phyloP scores from a whole-genome alignment of 164 flowering plant genomes.

The Litsea cubeba region DNA sequence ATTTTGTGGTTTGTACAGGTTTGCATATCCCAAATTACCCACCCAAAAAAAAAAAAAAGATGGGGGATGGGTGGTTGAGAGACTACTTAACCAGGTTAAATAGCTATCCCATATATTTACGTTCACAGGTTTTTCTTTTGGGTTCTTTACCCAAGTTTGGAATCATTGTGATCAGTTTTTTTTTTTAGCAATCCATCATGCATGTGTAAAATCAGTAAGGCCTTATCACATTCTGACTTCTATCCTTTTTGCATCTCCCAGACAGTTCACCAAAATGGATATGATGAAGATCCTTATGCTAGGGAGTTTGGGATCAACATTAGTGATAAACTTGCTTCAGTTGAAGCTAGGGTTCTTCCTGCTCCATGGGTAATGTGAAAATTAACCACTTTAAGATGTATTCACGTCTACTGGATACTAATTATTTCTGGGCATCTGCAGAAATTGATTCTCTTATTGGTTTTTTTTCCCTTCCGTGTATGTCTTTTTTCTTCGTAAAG shows the following conservation, averaged over 20 bases:
- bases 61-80: too few relatives aligned
- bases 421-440: neutral
- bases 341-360: slow-evolving; percentile 71
- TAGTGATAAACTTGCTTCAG: slow-evolving; percentile 43
- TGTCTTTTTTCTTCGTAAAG: slow-evolving; percentile 21
- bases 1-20: too few relatives aligned
- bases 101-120: too few relatives aligned
- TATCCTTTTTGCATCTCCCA: slow-evolving; percentile 9
- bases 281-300: slow-evolving; percentile 51
- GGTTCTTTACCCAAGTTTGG: neutral
- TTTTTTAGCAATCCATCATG: neutral
- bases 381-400: neutral
- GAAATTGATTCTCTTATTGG: neutral
- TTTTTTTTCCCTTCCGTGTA: neutral
- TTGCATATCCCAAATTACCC: too few relatives aligned
- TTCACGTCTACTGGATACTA: neutral
- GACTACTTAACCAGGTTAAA: too few relatives aligned
- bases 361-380: slow-evolving; percentile 55
- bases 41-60: too few relatives aligned
- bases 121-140: too few relatives aligned
- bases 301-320: slow-evolving; percentile 57
- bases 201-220: neutral
- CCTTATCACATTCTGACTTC: neutral
- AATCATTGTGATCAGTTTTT: neutral
- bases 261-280: slow-evolving; percentile 50